Conservation (phyloP, 2,329 filamentous ascomycete species). For the Phialophora expanda region DNA sequence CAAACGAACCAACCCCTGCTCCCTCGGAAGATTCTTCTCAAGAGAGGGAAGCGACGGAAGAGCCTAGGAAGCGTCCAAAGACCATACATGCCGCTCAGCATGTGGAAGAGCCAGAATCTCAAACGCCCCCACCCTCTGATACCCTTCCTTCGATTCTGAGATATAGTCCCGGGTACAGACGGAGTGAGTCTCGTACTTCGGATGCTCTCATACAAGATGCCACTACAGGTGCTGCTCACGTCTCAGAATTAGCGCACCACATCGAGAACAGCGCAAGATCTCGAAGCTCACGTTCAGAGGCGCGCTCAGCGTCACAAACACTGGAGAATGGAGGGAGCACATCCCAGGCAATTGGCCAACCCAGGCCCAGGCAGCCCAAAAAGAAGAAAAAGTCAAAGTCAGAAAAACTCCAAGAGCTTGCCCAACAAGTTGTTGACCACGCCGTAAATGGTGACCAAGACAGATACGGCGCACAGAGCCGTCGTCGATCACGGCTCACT, state of each 20-base stretch:
- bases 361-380: background rate
- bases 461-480: background rate
- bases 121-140: constrained; percentile 19
- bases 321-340: constrained; percentile 12
- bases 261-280: constrained; percentile 31
- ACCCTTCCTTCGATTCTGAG: constrained; percentile 19
- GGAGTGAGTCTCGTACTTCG: constrained; percentile 35
- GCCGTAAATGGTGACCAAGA: constrained; percentile 15
- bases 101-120: constrained; percentile 14
- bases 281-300: constrained; percentile 13
- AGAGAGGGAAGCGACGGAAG: constrained; percentile 12
- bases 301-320: constrained; percentile 11
- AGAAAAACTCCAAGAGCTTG: constrained; percentile 21
- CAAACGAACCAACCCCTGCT: constrained; percentile 25
- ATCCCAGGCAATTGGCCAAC: background rate
- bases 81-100: constrained; percentile 22
- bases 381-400: constrained; percentile 23
- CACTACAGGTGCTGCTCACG: constrained; percentile 29
- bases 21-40: constrained; percentile 21
- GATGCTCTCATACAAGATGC: constrained; percentile 34
- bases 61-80: constrained; percentile 33
- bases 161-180: constrained; percentile 23
- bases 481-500: constrained; percentile 26
- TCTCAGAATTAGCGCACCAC: constrained; percentile 36
- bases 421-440: constrained; percentile 27